Base-by-base conservation (phyloP, 2,329 filamentous ascomycete genomes). In the Hawksworthiomyces lignivorus region DNA sequence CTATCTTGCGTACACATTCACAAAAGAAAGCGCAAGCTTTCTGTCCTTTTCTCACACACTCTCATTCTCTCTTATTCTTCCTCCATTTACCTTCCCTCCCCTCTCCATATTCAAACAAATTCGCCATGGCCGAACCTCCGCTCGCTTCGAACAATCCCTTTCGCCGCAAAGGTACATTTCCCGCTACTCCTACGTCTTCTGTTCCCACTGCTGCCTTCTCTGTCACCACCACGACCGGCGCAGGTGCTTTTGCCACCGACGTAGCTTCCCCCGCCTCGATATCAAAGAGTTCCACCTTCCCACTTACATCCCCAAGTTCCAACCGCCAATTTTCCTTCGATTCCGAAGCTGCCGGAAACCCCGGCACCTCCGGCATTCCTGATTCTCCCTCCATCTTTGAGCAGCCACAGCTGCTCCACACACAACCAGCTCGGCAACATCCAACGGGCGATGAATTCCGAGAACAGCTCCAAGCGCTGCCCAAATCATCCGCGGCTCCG, bases 121-220 rank as follows among this genome's bases (percentile, higher is more conserved):
- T 26, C 24, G 54, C 45, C 50, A 68, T 68, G 54, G 55, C 57
- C 44, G 61, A 62, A 30, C 52, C 52, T 22, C 48, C 59, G 36
- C 58, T 67, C 44, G 57, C 56, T 36, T 64, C 71, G 56, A 62
- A 72, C 59, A 75, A 75, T 50, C 72, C 72, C 10, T 75, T 75
- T 53, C 71, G 72, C 48, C 69, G 65, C 50, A 71, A 64, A 56
- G 50, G 48, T 26, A 46, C 53, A 32, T 36, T 29, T 27, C 47
- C 38, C 24, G 22, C 28, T 22, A 17, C 41, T 32, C 29, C 41
- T 15, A 8, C 24, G 8, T 8, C 24, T 12, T n/a, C n/a, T n/a
- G 37, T 29, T 27, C 47, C 38, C 24, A 24, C 28, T 22, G 19
- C 41, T 32, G 31, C 41, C 18, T 26, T 12, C 12, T 8, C 24